Evolutionary conservation across 192 early-diverging fungal genomes (phyloP).

Genomic region (Podila epigama): DNA sequence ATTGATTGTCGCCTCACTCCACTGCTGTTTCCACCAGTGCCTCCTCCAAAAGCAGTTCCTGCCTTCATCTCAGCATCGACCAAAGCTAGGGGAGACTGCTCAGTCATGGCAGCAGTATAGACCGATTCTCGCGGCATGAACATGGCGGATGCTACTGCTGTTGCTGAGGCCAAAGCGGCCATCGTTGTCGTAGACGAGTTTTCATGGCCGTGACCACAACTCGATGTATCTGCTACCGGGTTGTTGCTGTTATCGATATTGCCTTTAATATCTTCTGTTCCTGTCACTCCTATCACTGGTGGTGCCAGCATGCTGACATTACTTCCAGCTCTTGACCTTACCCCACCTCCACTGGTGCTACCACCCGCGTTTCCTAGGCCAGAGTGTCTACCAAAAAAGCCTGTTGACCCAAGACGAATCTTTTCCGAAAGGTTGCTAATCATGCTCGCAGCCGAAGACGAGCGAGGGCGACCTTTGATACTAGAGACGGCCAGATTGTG

Average conservation of each 20-base stretch:
- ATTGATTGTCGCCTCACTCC: neutral
- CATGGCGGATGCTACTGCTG: conserved; percentile 28
- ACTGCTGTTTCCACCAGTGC: neutral
- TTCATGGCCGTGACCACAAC: neutral
- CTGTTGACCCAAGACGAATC: conserved; percentile 4
- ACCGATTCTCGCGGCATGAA: conserved; percentile 13
- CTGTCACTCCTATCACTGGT: neutral
- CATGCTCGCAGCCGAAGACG: conserved; percentile 25
- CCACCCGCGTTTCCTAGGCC: neutral
- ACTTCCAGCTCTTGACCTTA: conserved; percentile 25
- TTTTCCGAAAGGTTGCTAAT: conserved; percentile 38
- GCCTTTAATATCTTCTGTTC: neutral
- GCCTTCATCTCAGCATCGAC: neutral
- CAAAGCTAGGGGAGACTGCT: too few relatives aligned
- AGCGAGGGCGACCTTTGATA: conserved; percentile 21
- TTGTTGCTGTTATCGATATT: neutral
- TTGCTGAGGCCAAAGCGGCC: conserved; percentile 22
- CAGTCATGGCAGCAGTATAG: neutral
- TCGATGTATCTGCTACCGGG: neutral
- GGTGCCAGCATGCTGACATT: conserved; percentile 5
- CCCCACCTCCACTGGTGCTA: too few relatives aligned
- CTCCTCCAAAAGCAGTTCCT: neutral
- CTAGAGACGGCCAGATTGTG: neutral
- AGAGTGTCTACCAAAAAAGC: neutral
- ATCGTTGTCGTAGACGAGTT: conserved; percentile 8